Percentiles rank a stretch among this genome's conserved stretches.
These are phyloP conservation scores for Lindgomyces ingoldianus DNA, from an alignment of 495 filamentous ascomycete species.

Conservation along the genomic window DNA sequence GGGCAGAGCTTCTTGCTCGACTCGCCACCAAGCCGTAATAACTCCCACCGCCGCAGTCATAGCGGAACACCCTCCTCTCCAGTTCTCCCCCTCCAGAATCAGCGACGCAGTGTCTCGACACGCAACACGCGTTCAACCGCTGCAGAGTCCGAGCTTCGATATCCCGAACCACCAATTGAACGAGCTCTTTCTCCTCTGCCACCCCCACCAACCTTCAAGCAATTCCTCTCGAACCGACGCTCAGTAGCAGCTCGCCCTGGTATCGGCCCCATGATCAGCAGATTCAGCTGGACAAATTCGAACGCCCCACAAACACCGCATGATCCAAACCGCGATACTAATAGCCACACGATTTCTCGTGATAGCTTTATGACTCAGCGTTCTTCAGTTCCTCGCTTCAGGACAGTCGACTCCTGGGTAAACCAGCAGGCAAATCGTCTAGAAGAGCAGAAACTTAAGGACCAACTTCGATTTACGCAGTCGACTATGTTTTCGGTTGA, in stretches of 20 bases:
- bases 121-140: constrained; percentile 27
- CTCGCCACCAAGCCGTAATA: constrained; percentile 25
- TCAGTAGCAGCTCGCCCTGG: constrained; percentile 5
- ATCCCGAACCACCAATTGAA: constrained; percentile 10
- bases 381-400: constrained; percentile 51
- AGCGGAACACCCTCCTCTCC: constrained; percentile 33
- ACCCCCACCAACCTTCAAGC: constrained; percentile 34
- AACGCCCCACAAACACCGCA: constrained; percentile 36
- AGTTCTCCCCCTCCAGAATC: constrained; percentile 24
- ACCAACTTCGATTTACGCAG: constrained; percentile 18
- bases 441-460: constrained; percentile 33
- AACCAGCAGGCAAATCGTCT: constrained; percentile 53
- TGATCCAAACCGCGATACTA: constrained; percentile 19
- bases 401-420: constrained; percentile 62
- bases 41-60: constrained; percentile 17
- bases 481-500: constrained; percentile 8
- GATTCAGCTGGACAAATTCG: constrained; percentile 40
- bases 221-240: constrained; percentile 32
- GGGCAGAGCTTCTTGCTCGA: constrained; percentile 33
- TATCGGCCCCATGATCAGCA: constrained; percentile 15
- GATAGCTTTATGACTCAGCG: constrained; percentile 39
- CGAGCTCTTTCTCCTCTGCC: constrained; percentile 11
- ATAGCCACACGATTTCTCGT: constrained; percentile 11
- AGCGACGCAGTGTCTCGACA: constrained; percentile 23
- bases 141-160: constrained; percentile 25